Evolutionary conservation across 345 rosid species (phyloP), one percentile per base, ranked within the genome.

Genomic region (Syzygium aromaticum): DNA sequence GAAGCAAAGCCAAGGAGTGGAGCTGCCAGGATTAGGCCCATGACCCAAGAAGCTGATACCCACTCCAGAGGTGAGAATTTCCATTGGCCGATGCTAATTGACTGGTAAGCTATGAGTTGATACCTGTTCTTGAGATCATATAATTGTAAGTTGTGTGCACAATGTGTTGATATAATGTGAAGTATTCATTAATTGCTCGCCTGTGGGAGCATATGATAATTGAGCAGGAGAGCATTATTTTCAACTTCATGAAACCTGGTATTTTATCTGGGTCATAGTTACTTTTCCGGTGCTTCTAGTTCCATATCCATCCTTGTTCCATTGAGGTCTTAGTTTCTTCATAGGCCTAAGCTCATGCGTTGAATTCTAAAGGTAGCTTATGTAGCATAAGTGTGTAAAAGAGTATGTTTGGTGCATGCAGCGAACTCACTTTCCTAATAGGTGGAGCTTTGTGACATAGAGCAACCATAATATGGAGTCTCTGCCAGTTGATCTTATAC

Each of bases 31-130:
- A 91, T 28, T 67, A 93, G 85, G 83, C 95, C 95, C 23, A 91
- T 54, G 46, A 86, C 90, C 97, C 97, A 94, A 2, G 97, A 94
- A 53, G 92, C 88, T 63, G 95, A 90, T 19, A 92, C 91, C 95
- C 95, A 94, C 77, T 91, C 93, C 23, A 93, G 86, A 11, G 95
- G 89, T 14, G 97, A 93, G 85, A 93, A 88, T 40, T 64, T 92
- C 13, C 89, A 28, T 67, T 82, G 84, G 87, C 84, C 54, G 12
- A 89, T 54, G 2, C 82, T 16, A 54, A 93, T 89, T 12, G 85
- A 78, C 61, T 43, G 51, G 8, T 85, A 61, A 49, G 93, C 90
- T 28, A 94, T 63, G 25, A 80, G 57, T 57, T 30, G 88, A 61
- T 93, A 94, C 92, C 96, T 94, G 90, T 64, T 51, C 33, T 64